Evolutionary conservation across 768 basidiomycete species (phyloP), one percentile per base, ranked within the genome.

Genomic region (Coprinopsis marcescibilis): DNA sequence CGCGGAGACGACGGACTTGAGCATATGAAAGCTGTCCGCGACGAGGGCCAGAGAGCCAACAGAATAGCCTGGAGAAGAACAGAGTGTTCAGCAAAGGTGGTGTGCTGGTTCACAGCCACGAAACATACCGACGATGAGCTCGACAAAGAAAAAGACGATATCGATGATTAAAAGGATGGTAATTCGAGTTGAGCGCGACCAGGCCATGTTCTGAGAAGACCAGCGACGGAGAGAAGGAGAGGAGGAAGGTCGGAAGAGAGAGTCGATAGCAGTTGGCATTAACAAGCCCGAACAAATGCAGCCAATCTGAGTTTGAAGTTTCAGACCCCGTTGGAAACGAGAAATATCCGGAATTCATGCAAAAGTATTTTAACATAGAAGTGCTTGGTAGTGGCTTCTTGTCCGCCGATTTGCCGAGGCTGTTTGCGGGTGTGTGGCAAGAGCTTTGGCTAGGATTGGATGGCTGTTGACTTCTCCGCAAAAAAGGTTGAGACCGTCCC

Each of bases 11-110:
- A 67, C 83, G 51, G 53, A 94, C 93, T 97, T 97, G 69, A 97
- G 83, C 94, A 96, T 98, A 69, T 98, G 95, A 65, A 98, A 98
- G 54, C 87, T 88, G 68, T 97, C 95, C 6, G 95, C 95, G 38
- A 99, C 83, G 45, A 98, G 83, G 1, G 94, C 94, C 1, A 97
- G 79, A 1, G 92, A 95, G 24, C 92, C 92, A 46, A 96, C 91
- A n/a, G 86, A 81, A 82, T 95, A 95, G 33, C 94, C 92, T 86
- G 50, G 56, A 52, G 46, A 51, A 45, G 17, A 52, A 49, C 51
- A 29, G n/a, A 53, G 50, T 19, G 54, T 41, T 49, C 52, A 45
- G 54, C 23, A 26, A 40, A 42, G 25, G 34, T 19, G 26, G 7
- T 13, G 26, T 40, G 34, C 32, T 42, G 30, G 43, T 27, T 15